Evolutionary conservation across 768 basidiomycete species (phyloP).

Genomic region (Piloderma croceum): DNA sequence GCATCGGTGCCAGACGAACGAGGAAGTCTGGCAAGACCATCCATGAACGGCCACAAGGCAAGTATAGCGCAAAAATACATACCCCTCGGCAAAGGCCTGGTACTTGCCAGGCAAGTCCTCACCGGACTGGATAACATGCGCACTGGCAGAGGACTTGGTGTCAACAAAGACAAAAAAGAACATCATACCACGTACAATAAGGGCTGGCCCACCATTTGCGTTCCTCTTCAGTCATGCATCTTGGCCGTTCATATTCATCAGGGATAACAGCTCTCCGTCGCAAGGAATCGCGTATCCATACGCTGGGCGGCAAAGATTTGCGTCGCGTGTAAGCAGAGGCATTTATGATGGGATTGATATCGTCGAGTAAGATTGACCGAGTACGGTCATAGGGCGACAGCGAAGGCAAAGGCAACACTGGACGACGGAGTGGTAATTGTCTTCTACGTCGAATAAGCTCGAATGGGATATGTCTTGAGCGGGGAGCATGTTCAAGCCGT

Average conservation of each 20-base stretch:
- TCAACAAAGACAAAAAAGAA: conserved; percentile 2
- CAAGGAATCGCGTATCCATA: conserved; percentile 27
- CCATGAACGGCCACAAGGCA: conserved; percentile 1
- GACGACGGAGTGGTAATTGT: conserved; percentile 29
- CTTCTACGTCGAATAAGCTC: conserved; percentile 18
- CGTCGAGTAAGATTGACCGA: conserved; percentile 58
- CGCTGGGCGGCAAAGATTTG: conserved; percentile 52
- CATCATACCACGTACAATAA: conserved; percentile 46
- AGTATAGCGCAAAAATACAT: not conserved
- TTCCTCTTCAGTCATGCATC: conserved; percentile 61
- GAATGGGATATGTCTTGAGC: conserved; percentile 6
- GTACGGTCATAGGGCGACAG: conserved; percentile 37
- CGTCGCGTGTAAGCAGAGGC: conserved; percentile 45
- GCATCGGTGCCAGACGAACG: conserved; percentile 38
- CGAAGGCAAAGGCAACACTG: conserved; percentile 37
- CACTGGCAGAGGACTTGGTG: conserved; percentile 35
- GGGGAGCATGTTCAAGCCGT: conserved; percentile 24
- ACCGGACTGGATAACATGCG: conserved; percentile 67
- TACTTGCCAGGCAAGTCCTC: conserved; percentile 48
- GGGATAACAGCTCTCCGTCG: conserved; percentile 9
- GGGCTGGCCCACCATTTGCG: conserved; percentile 68
- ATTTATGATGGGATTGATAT: conserved; percentile 49
- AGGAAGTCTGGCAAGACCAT: conserved; percentile 50
- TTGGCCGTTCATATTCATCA: conserved; percentile 32
- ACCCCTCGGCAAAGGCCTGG: conserved; percentile 55